phyloP scores from a whole-genome alignment of 208 protist genomes.

The Crithidia fasciculata region DNA sequence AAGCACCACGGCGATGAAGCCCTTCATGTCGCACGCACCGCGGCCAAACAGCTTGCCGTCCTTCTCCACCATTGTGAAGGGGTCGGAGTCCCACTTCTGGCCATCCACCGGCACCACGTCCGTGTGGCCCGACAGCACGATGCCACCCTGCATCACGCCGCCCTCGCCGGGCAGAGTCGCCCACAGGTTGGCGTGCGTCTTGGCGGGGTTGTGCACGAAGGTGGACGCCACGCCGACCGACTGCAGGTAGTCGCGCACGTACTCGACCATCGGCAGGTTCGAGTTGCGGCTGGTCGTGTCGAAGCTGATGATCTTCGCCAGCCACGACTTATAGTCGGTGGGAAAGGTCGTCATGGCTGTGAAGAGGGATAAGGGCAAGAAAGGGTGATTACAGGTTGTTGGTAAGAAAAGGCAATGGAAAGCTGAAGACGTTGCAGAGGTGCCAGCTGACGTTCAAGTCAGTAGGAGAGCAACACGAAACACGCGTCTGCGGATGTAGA shows the following conservation, averaged over 20 bases:
- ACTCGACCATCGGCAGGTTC: conserved; percentile 54
- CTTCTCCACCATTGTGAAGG: conserved; percentile 54
- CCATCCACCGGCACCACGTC: conserved; percentile 66
- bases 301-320: conserved; percentile 58
- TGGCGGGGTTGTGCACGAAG: conserved; percentile 36
- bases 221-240: conserved; percentile 31
- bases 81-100: conserved; percentile 61
- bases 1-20: conserved; percentile 57
- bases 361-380: neutral
- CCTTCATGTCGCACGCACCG: conserved; percentile 68
- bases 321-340: neutral
- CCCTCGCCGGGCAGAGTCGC: conserved; percentile 51
- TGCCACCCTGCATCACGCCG: conserved; percentile 50
- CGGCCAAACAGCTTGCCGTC: conserved; percentile 60
- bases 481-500: no score
- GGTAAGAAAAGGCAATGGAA: neutral
- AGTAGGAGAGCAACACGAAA: no score
- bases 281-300: conserved; percentile 61
- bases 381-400: neutral
- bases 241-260: conserved; percentile 36
- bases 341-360: neutral
- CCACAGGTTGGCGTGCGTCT: conserved; percentile 56
- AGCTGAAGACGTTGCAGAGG: neutral
- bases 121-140: conserved; percentile 67
- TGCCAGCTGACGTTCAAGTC: no score